Evolutionary conservation across 805 yeast species (phyloP), one percentile per base, ranked within the genome.

Genomic region (Sugiyamaella valdiviana): DNA sequence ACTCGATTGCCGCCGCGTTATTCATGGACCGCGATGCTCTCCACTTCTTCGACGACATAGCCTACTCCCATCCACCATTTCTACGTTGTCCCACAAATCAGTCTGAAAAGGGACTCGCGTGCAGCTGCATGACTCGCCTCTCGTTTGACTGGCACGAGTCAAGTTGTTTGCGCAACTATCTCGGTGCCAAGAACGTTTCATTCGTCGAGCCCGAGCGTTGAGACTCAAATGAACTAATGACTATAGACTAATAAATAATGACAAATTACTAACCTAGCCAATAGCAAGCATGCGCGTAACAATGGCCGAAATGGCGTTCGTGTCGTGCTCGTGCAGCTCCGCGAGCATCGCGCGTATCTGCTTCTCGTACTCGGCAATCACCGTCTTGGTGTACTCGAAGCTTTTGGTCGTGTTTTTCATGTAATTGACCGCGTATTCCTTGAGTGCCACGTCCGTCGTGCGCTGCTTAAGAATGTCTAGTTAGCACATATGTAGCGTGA

Each of bases 21-120:
- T 72, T 84, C 58, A 64, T 82, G 44, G 74, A 78, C 52, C 71
- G 72, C 57, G 66, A 70, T 24, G 76, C 83, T 58, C 62, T 86
- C 15, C 86, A 83, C 63, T 83, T 77, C 68, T 83, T 86, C 58
- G 82, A 79, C 49, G 82, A 85, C 53, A 73, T 85, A 37, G 95
- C 93, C 7, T 86, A 85, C 63, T 74, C 73, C 56, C 93, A 85
- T 65, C 71, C 63, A 12, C 76, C 75, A 63, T 80, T 78, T 73
- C 68, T 68, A 58, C 77, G 74, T 67, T 80, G 85, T 66, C 96
- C 96, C 3, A 70, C 82, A 49, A 82, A 83, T 58, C 73, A 74
- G 46, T 66, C 66, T 16, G 54, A 50, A 36, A 58, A 52, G 44
- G 57, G 54, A 21, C 49, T 59, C 42, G 82, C 74, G 57, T 89